Base-by-base conservation (phyloP, 2,329 filamentous ascomycete species). In the Podosphaera fusca region DNA sequence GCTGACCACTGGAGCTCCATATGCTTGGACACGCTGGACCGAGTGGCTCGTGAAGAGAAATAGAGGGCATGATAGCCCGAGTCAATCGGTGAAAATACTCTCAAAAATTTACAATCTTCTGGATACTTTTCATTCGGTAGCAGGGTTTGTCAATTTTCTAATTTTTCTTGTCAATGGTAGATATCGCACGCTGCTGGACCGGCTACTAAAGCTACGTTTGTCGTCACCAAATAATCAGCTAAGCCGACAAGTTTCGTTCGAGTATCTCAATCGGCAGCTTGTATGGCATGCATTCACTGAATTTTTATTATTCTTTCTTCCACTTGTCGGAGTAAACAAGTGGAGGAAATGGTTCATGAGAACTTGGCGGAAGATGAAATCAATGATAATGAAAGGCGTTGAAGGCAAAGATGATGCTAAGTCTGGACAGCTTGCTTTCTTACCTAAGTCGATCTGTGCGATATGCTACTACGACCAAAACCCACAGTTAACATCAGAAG, bases 261-360 rank as follows among this genome's bases (percentile, higher is more conserved):
- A 98, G 70, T 96, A 95, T 66, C 79, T 96, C 55, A 98, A 98
- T 69, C 82, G 92, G 53, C 92, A 98, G 71, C 80, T 98, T 9
- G 92, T 98, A 42, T 98, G 92, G 92, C 92, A 98, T 70, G 92
- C 92, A n/a, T 95, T 98, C 65, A 98, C 92, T 33, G 92, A 98
- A 68, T 98, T 98, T 64, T 74, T 98, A n/a, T 78, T 98, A 36
- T 98, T 96, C 69, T 78, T 96, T 21, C 75, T 98, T n/a, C 92
- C 92, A 0, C 77, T 98, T n/a, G 85, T 98, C 47, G 92, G 92
- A 55, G 90, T 98, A 63, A 84, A 85, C 65, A 80, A 88, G 62
- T 98, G 92, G 92, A 80, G 87, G 58, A 78, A 89, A 62, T 95
- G 90, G 84, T 73, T 95, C n/a, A 76, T 79, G 29, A 79, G 88